Percentiles rank a stretch among this genome's conserved stretches.
Evolutionary conservation across 2,329 filamentous ascomycete genomes (phyloP).

Genomic region (Alternaria sp.): DNA sequence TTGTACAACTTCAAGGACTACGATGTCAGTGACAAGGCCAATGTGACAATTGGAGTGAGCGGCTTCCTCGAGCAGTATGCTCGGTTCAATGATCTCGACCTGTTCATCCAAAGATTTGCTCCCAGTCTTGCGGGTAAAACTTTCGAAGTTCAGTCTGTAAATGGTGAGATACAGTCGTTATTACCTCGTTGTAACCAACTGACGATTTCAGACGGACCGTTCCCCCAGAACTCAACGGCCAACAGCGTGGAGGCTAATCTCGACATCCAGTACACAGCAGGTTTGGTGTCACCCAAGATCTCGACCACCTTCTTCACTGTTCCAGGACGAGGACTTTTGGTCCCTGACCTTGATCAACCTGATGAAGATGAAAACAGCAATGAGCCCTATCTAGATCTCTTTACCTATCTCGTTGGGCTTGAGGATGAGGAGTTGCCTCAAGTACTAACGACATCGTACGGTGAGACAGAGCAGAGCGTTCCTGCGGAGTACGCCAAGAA

Average conservation of each 20-base stretch:
- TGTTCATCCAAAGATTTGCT: slow-evolving; percentile 52
- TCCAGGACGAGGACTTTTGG: slow-evolving; percentile 55
- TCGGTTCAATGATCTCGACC: slow-evolving; percentile 55
- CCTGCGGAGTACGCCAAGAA: slow-evolving; percentile 48
- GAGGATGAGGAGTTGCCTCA: slow-evolving; percentile 48
- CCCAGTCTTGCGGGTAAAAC: slow-evolving; percentile 54
- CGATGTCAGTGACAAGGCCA: slow-evolving; percentile 48
- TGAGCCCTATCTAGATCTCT: slow-evolving; percentile 57
- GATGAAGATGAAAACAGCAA: slow-evolving; percentile 53
- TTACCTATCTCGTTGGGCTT: slow-evolving; percentile 46
- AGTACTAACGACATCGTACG: slow-evolving; percentile 51
- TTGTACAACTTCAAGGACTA: slow-evolving; percentile 57
- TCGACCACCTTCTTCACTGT: slow-evolving; percentile 59
- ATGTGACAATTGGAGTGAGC: slow-evolving; percentile 54
- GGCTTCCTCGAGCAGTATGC: slow-evolving; percentile 61
- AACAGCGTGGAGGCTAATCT: slow-evolving; percentile 60
- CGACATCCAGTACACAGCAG: slow-evolving; percentile 60
- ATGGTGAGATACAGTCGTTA: slow-evolving; percentile 47
- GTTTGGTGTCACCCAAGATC: slow-evolving; percentile 52
- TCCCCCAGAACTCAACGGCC: slow-evolving; percentile 46
- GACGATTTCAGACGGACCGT: slow-evolving; percentile 33
- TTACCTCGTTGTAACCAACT: not conserved
- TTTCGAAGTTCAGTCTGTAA: slow-evolving; percentile 55
- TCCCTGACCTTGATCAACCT: slow-evolving; percentile 60
- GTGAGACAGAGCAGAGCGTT: slow-evolving; percentile 52